Base-by-base conservation (phyloP, 345 rosid genomes). In the Salix caprea region DNA sequence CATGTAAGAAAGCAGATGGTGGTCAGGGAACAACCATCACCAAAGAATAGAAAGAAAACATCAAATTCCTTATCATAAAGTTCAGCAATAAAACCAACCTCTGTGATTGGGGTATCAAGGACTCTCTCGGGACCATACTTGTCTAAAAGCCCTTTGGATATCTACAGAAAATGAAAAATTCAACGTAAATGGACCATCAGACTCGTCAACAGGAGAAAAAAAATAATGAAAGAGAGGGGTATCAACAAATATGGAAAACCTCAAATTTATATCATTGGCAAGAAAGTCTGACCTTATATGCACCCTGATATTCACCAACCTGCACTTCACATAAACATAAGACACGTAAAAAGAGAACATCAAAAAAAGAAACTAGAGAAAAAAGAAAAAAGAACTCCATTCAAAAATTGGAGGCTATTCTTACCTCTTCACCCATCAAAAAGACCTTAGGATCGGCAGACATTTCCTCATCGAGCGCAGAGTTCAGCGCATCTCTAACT, bases 271-370 rank as follows among this genome's bases (percentile, higher is more conserved):
- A 42, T 44, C 70, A 65, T 19, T n/a, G 19, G 2, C 30, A n/a
- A 50, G 40, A 58, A 67, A 72, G 56, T 13, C 88, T 84, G 73
- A 92, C 99, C 99, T 94, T 94, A 87, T 94, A 93, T n/a, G 98
- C 98, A 81, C 97, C 98, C 77, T 94, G 97, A 82, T 95, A 95
- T 87, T 95, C 97, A 69, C 99, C 97, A 75, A 95, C 99, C 97
- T 95, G 88, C 82, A 85, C 18, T 72, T 30, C 67, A 71, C 73
- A 50, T 11, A 75, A 40, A 58, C 32, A 70, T 40, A 65, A 68
- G 26, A 10, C 12, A 71, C n/a, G 46, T 34, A 37, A 76, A 74
- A 73, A 12, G 46, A 48, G 5, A 65, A 67, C 26, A 36, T 34
- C 6, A 24, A 75, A 26, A 70, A 3, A 46, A 10, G 48, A 36